Base-by-base conservation (phyloP, 1,139 yeast species). In the Suhomyces bribrorum region DNA sequence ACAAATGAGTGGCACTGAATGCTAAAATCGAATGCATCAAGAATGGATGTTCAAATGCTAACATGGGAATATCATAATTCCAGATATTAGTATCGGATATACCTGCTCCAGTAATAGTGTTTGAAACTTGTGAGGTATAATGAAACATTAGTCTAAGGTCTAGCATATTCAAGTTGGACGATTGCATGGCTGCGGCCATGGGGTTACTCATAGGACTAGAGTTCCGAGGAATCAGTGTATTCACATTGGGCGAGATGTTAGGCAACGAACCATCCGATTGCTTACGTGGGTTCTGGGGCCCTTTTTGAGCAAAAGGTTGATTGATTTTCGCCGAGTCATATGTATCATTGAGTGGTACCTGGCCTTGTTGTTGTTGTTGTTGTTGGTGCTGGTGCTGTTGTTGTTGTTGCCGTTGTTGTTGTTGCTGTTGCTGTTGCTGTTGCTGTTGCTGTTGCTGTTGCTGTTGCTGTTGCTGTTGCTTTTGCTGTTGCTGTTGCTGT, bases 21-120 rank as follows among this genome's bases (percentile, higher is more conserved):
- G 96, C 95, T 40, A 90, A 66, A 3, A 90, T 73, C 1, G 95
- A 81, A 60, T 90, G 97, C 97, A 90, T 89, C 48, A 90, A 67
- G 53, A 87, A 89, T 13, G 96, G 96, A 59, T 83, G 83, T 43
- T 84, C 80, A 61, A 90, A 88, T 7, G 97, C 96, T 44, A 90
- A 68, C 69, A 81, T 79, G 1, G 97, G 96, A 13, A 90, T 87
- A 51, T 87, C 95, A 36, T 77, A 79, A 39, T 82, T 79, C 97
- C 97, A 90, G 26, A 90, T 85, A 48, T 83, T 79, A 24, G 86
- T 81, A 49, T 86, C 95, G 14, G 94, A 83, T 26, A 89, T 87
- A 2, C 96, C 96, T 1, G 96, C 95, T 1, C 85, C 87, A 0
- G 95, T 86, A 34, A 90, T 87, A 1, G 97, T 86, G 32, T 81